A percentile compares a stretch with the other conserved stretches of the same genome.
These are phyloP conservation scores for Kwoniella mangroviensis DNA, from an alignment of 768 basidiomycete genomes.

Conservation along the genomic window DNA sequence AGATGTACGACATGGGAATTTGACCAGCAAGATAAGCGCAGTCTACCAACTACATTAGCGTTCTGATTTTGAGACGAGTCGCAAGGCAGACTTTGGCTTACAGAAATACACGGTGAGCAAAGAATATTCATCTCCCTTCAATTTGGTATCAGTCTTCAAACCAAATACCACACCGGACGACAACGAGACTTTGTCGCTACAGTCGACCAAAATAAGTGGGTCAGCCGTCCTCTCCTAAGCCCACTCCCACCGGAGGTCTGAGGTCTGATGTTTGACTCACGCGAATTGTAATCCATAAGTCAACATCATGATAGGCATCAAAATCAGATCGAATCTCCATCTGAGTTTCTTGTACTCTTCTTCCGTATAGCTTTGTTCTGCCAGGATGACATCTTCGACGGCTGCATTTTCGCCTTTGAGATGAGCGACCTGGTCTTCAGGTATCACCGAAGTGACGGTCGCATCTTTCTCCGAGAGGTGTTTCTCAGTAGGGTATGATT, in stretches of 20 bases:
- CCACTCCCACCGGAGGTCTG: too few relatives aligned
- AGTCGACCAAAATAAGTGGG: too few relatives aligned
- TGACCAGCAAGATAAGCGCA: slow-evolving; percentile 23
- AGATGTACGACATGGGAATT: slow-evolving; percentile 19
- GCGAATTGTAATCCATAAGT: slow-evolving; percentile 31
- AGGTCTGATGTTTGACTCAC: slow-evolving; percentile 3
- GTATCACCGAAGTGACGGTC: neutral
- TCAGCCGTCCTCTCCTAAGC: too few relatives aligned
- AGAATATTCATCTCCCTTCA: slow-evolving; percentile 24
- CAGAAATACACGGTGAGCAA: slow-evolving; percentile 26
- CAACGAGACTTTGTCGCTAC: slow-evolving; percentile 33
- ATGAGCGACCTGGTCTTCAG: neutral
- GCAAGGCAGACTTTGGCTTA: neutral
- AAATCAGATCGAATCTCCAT: slow-evolving; percentile 27
- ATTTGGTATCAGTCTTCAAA: slow-evolving; percentile 23
- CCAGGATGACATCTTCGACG: slow-evolving; percentile 14
- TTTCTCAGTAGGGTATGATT: neutral
- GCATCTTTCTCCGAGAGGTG: neutral
- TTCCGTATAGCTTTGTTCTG: slow-evolving; percentile 14
- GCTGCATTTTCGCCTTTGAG: neutral
- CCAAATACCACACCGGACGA: slow-evolving; percentile 28
- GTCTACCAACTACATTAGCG: slow-evolving; percentile 1
- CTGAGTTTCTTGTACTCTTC: slow-evolving; percentile 22
- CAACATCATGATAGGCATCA: slow-evolving; percentile 27
- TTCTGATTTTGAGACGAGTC: neutral